Evolutionary conservation across 805 yeast genomes (phyloP), one percentile per base, ranked within the genome.

Genomic region (Schwanniomyces occidentalis): DNA sequence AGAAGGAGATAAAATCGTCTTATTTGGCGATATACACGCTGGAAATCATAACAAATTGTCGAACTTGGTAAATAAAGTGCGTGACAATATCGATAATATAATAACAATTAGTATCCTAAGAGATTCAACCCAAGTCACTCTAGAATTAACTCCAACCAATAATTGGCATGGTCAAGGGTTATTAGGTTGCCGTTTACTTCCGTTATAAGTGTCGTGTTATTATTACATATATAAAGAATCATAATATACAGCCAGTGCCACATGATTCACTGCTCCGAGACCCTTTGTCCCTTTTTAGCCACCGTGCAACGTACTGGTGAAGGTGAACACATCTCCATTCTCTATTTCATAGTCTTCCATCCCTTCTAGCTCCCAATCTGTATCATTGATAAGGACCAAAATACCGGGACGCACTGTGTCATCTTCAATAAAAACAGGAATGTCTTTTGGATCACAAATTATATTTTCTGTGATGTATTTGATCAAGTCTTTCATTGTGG

Each of bases 281-380:
- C 23, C 23, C 28, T 20, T 12, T 4, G 3, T 12, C 16, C 19
- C 19, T 18, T 18, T 8, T 52, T 54, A 91, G 30, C 99, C 99
- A 4, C 99, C 99, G 50, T 91, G 99, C 41, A 91, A 66, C 3
- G 99, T 93, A 26, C 95, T 85, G 2, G 97, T 91, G 52, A 91
- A 91, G 3, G 95, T 79, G 24, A 91, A 73, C 15, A 77, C 70
- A 58, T 91, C 99, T 8, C 85, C 82, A 30, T 74, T 63, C 57
- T 86, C 84, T 10, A 93, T 57, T n/a, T 70, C 78, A 51, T 89
- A 89, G 7, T 77, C 83, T 48, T 86, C 89, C 58, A 82, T 89
- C 8, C 88, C 98, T 56, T 89, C 95, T 9, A 91, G 62, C 52
- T 91, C 99, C 98, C 98, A 91, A 63, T 91, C 99, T 0, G 95